phyloP scores from a whole-genome alignment of 2,329 filamentous ascomycete genomes.

The Penicillium sp. region DNA sequence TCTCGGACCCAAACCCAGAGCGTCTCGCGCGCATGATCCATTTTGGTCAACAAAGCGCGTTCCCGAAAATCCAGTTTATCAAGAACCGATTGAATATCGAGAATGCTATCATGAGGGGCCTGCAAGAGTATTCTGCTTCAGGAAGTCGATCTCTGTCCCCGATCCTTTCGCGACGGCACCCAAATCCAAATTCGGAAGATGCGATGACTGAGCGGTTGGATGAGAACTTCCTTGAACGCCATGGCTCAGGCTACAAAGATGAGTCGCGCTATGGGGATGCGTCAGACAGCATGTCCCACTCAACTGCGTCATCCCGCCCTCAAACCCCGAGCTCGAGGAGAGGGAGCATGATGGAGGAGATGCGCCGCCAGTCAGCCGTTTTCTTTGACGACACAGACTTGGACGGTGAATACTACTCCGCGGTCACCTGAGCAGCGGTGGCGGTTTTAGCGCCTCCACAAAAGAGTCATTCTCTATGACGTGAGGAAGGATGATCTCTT shows the following conservation, averaged over 20 bases:
- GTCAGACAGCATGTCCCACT: slow-evolving; percentile 22
- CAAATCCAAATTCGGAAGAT: slow-evolving; percentile 17
- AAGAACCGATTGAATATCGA: slow-evolving; percentile 82
- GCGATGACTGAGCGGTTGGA: slow-evolving; percentile 24
- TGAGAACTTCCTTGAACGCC: slow-evolving; percentile 25
- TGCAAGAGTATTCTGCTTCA: slow-evolving; percentile 33
- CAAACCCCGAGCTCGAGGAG: slow-evolving; percentile 20
- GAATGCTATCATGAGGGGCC: slow-evolving; percentile 55
- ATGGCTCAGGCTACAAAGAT: slow-evolving; percentile 16
- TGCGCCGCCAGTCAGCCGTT: slow-evolving; percentile 44
- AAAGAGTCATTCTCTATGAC: slow-evolving; percentile 8
- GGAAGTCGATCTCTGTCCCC: slow-evolving; percentile 25
- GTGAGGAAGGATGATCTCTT: slow-evolving; percentile 7
- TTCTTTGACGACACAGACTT: slow-evolving; percentile 43
- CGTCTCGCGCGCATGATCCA: slow-evolving; percentile 83
- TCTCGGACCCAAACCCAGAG: slow-evolving; percentile 71
- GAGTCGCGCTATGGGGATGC: slow-evolving; percentile 22
- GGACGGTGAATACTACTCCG: slow-evolving; percentile 26
- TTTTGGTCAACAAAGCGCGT: slow-evolving; percentile 80
- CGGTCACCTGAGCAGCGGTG: slow-evolving; percentile 15
- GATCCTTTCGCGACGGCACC: slow-evolving; percentile 27
- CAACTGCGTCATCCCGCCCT: slow-evolving; percentile 17
- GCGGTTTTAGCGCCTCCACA: slow-evolving; percentile 14
- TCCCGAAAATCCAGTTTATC: slow-evolving; percentile 87
- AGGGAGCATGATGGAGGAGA: slow-evolving; percentile 39